phyloP scores from a whole-genome alignment of 441 rosid genomes.

The Euphorbia schlechtendalii region DNA sequence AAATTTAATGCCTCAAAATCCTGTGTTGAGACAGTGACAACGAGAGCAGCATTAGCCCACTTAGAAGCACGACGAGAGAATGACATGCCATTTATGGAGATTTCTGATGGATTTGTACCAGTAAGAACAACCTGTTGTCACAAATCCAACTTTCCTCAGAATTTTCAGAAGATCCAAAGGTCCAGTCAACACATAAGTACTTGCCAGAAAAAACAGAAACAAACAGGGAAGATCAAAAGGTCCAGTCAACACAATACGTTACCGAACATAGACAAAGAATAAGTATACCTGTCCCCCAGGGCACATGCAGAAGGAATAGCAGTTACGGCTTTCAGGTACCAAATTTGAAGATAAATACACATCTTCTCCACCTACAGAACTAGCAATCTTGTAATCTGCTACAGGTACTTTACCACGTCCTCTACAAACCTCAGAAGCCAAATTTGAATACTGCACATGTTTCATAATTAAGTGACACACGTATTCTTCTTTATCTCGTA shows the following conservation, averaged over 20 bases:
- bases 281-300: constrained; percentile 91
- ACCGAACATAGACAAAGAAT: constrained; percentile 3
- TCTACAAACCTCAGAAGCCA: constrained; percentile 57
- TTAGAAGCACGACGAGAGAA: constrained; percentile 90
- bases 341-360: constrained; percentile 25
- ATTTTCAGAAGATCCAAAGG: neutral
- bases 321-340: constrained; percentile 41
- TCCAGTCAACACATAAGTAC: neutral
- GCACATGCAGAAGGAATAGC: constrained; percentile 99
- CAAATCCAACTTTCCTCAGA: constrained; percentile 6
- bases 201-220: neutral
- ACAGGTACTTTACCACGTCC: constrained; percentile 93
- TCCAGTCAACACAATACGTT: neutral
- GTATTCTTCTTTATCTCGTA: too few species aligned
- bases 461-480: constrained; percentile 8
- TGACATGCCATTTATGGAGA: constrained; percentile 95
- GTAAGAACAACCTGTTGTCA: constrained; percentile 81
- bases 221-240: neutral
- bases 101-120: constrained; percentile 71
- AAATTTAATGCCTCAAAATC: constrained; percentile 65
- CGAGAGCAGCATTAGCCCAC: constrained; percentile 97
- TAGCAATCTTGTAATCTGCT: constrained; percentile 87
- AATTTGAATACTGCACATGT: constrained; percentile 55
- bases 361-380: constrained; percentile 39
- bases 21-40: constrained; percentile 55